A percentile compares a stretch with the other conserved stretches of the same genome.
phyloP scores from a whole-genome alignment of 164 flowering plant genomes.

The Cinnamomum micranthum region DNA sequence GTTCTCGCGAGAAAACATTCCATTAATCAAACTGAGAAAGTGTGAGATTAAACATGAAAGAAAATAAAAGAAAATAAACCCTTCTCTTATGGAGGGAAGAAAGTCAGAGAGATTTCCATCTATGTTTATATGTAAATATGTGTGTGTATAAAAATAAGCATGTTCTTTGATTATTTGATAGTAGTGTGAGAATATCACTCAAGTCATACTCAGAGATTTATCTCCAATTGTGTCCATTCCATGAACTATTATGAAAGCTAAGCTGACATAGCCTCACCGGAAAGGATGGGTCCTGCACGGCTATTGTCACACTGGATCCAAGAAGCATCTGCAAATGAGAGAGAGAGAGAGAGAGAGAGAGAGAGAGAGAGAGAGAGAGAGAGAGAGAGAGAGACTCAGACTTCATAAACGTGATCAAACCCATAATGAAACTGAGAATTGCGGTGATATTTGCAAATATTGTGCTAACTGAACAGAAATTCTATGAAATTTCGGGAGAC shows the following conservation, averaged over 20 bases:
- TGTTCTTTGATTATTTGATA: no score
- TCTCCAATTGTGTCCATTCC: background rate
- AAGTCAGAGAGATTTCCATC: background rate
- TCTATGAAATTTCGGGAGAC: no score
- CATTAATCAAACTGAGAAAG: slow-evolving; percentile 1
- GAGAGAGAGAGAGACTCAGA: background rate
- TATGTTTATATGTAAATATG: background rate
- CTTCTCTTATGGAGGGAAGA: background rate
- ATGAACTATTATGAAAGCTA: background rate
- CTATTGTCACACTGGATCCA: slow-evolving; percentile 63
- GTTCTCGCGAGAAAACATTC: slow-evolving; percentile 14
- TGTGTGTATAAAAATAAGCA: no score
- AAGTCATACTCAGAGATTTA: background rate
- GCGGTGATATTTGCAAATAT: no score
- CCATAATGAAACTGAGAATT: background rate
- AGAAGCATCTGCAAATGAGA: slow-evolving; percentile 54
- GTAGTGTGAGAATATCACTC: background rate
- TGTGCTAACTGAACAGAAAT: no score
- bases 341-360: background rate
- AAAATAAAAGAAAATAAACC: background rate
- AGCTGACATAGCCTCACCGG: slow-evolving; percentile 46
- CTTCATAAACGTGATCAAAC: no score
- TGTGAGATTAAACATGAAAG: background rate
- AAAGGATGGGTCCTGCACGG: slow-evolving; percentile 87
- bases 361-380: background rate